Percentiles rank a stretch among this genome's conserved stretches.
Conservation (phyloP, 1,284 basidiomycete species). For the Coriolopsis trogii region DNA sequence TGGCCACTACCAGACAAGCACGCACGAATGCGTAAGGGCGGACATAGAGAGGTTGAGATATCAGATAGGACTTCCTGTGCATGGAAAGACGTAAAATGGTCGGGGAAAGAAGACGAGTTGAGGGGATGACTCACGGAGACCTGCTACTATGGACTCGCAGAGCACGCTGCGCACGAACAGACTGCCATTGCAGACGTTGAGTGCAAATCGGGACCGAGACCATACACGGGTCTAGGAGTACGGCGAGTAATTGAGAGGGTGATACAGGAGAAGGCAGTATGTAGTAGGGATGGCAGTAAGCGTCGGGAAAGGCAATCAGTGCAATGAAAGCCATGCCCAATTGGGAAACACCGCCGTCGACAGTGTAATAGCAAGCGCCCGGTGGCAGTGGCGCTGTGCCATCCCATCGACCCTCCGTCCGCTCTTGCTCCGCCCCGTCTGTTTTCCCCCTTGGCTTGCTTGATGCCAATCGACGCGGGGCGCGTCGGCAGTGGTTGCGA, state of each 20-base stretch:
- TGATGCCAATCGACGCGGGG: too few species aligned
- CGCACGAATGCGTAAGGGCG: too few species aligned
- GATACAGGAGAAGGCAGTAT: background rate
- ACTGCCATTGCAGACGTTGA: too few species aligned
- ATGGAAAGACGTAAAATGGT: background rate
- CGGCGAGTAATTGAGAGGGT: background rate
- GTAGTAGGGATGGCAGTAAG: background rate
- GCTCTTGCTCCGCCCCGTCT: background rate
- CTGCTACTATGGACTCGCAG: background rate
- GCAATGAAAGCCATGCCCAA: background rate
- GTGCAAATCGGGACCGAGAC: too few species aligned
- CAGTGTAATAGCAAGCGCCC: background rate
- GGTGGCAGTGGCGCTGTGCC: background rate
- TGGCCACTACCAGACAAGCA: too few species aligned
- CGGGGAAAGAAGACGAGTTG: background rate
- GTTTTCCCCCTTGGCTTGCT: too few species aligned
- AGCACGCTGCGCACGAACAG: background rate
- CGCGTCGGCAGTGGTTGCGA: too few species aligned
- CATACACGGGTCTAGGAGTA: background rate
- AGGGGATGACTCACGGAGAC: constrained; percentile 4
- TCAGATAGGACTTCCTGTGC: background rate
- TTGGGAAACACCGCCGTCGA: background rate
- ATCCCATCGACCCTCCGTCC: background rate
- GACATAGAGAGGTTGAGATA: background rate
- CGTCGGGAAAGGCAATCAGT: constrained; percentile 9